Evolutionary conservation across 495 filamentous ascomycete species (phyloP), one percentile per base, ranked within the genome.

Genomic region (Platismatia glauca): DNA sequence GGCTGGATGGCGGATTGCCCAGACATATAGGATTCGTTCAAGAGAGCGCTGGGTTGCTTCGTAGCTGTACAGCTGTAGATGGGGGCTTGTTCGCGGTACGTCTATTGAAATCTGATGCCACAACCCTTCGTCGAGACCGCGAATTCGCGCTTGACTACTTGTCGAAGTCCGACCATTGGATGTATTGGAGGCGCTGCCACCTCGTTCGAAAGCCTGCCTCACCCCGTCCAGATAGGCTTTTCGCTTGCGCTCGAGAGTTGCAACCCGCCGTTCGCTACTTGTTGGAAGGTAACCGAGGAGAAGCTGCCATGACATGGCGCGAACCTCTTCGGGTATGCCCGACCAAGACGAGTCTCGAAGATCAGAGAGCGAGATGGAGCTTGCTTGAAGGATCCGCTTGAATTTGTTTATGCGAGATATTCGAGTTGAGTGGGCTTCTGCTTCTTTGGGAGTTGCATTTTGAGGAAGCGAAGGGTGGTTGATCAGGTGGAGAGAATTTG

Each of bases 61-160:
- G 72, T 95, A 98, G 61, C 89, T 81, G 72, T 98, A 98, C 0
- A 98, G 80, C 64, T 91, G 86, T 53, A 98, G 85, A 75, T 97
- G 95, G 31, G 94, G 94, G 71, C 95, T 97, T 13, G 94, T 98
- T 50, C 94, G 88, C 11, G 94, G 94, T 27, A 98, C 95, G 72
- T 98, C 94, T 69, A 98, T 98, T 67, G 90, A 95, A 72, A 98
- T 97, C 68, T 98, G 94, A 73, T 98, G 94, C 94, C 94, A 98
- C 58, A 98, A 85, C 29, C 89, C 86, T 75, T 98, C 93, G 68
- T 97, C 94, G 29, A 98, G 78, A 11, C 94, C 94, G 68, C 91
- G 79, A 34, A 77, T 78, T 55, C 86, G 81, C 20, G 83, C 78
- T 48, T 74, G 70, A 69, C 69, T 59, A 53, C 72, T 71, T 8